Conservation (phyloP, 2,329 filamentous ascomycete genomes). For the Coniosporium tulheliwenetii region DNA sequence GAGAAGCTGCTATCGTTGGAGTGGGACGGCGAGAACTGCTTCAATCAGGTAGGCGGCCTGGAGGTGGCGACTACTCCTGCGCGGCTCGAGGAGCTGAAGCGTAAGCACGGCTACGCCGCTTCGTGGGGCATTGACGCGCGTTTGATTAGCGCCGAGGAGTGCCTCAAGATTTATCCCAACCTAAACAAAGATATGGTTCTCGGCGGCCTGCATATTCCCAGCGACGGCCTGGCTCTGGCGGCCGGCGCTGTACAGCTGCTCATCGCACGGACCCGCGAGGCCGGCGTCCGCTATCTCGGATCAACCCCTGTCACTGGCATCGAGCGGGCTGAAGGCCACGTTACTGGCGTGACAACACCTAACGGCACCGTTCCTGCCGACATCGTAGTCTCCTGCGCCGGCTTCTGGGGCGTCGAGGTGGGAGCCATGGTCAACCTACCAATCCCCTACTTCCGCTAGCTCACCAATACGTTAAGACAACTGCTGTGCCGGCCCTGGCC, state of each 20-base stretch:
- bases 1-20: constrained; percentile 41
- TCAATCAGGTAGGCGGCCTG: constrained; percentile 48
- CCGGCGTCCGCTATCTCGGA: constrained; percentile 43
- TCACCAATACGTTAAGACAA: constrained; percentile 50
- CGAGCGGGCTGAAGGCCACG: constrained; percentile 28
- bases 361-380: constrained; percentile 38
- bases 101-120: constrained; percentile 43
- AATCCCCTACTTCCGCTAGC: constrained; percentile 45
- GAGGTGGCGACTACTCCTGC: constrained; percentile 46
- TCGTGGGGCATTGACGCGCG: constrained; percentile 45
- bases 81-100: constrained; percentile 44
- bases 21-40: constrained; percentile 34
- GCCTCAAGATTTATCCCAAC: constrained; percentile 36
- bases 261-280: constrained; percentile 39
- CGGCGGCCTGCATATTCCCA: constrained; percentile 44
- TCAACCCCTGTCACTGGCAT: constrained; percentile 43
- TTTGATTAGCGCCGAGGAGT: constrained; percentile 37
- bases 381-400: constrained; percentile 46
- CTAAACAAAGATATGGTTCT: constrained; percentile 38
- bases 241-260: constrained; percentile 46
- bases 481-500: constrained; percentile 28
- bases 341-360: constrained; percentile 40
- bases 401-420: constrained; percentile 51
- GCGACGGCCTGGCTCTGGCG: constrained; percentile 44
- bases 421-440: constrained; percentile 43